Evolutionary conservation across 805 yeast genomes (phyloP).

Genomic region (Danielia oregonensis): DNA sequence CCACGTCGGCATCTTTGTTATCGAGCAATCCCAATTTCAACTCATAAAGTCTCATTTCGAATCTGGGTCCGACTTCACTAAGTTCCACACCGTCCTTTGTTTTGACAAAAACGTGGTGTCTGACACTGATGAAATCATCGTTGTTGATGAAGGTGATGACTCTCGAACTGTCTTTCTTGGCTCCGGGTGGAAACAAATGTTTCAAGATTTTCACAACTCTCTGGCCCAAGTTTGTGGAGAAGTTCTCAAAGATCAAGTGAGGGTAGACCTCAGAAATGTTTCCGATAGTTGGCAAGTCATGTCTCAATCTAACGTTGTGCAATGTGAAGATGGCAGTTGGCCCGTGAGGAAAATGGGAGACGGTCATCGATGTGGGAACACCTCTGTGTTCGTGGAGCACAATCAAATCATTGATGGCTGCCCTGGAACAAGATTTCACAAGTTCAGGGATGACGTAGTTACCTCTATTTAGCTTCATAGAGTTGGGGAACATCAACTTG

Average conservation of each 20-base stretch:
- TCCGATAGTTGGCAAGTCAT: conserved; percentile 82
- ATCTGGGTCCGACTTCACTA: conserved; percentile 97
- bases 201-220: conserved; percentile 78
- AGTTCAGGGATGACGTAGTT: conserved; percentile 80
- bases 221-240: conserved; percentile 74
- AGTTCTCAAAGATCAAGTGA: conserved; percentile 88
- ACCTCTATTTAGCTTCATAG: conserved; percentile 90
- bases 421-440: conserved; percentile 76
- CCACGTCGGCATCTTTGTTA: conserved; percentile 95
- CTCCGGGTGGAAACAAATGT: conserved; percentile 96
- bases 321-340: conserved; percentile 93
- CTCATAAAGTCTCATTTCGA: conserved; percentile 93
- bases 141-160: conserved; percentile 90
- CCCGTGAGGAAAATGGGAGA: conserved; percentile 96
- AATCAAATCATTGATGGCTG: conserved; percentile 80
- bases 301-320: conserved; percentile 92
- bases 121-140: conserved; percentile 88
- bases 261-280: conserved; percentile 91
- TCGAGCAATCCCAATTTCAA: conserved; percentile 86
- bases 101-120: conserved; percentile 92
- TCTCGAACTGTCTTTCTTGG: conserved; percentile 80
- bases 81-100: conserved; percentile 86
- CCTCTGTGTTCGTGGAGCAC: conserved; percentile 96
- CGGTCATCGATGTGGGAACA: conserved; percentile 89
- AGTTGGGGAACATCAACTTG: conserved; percentile 82